Base-by-base conservation (phyloP, 1,284 basidiomycete genomes). In the Fomitopsis pinicola region DNA sequence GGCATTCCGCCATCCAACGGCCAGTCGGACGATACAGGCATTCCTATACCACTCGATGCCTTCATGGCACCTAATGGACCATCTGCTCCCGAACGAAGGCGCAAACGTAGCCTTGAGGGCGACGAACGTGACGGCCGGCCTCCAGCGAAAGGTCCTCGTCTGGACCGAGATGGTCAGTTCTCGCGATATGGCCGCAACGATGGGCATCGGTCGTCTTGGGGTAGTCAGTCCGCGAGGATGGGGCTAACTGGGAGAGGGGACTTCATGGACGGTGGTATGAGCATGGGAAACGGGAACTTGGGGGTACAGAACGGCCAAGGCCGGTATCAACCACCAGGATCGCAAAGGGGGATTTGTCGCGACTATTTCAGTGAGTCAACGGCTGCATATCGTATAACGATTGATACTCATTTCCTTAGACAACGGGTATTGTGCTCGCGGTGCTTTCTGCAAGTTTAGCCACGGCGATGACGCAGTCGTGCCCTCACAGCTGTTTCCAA, bases 391-490 rank as follows among this genome's bases (percentile, higher is more conserved):
- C 57, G 12, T 3, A 40, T 64, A 35, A 44, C 46, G 22, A 36
- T 6, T 38, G 22, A 46, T 35, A 22, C n/a, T 55, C 3, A 59
- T 60, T 42, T 59, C 60, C n/a, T 35, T 54, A 95, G 93, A 95
- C 71, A 88, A 87, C 65, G 94, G 96, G 1, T 97, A 89, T 74
- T 98, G 96, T 71, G 85, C 92, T 57, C 87, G 95, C 33, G 96
- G 96, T 42, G 88, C 84, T n/a, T 83, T 82, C 63, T 98, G 96
- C 82, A 94, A 93, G 72, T 98, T 86, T 73, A 94, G 92, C 67
- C 96, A 98, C 69, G 92, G 91, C 38, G 89, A 90, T 2, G 89
- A 91, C 69, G 89, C 90, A 28, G 84, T 93, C 57, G 78, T 91
- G 7, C 90, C 89, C 0, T 79, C 80, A 0, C 85, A 86, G 63